These are phyloP conservation scores for Fraxinus anomala DNA, from an alignment of 257 asterid species.

Conservation along the genomic window DNA sequence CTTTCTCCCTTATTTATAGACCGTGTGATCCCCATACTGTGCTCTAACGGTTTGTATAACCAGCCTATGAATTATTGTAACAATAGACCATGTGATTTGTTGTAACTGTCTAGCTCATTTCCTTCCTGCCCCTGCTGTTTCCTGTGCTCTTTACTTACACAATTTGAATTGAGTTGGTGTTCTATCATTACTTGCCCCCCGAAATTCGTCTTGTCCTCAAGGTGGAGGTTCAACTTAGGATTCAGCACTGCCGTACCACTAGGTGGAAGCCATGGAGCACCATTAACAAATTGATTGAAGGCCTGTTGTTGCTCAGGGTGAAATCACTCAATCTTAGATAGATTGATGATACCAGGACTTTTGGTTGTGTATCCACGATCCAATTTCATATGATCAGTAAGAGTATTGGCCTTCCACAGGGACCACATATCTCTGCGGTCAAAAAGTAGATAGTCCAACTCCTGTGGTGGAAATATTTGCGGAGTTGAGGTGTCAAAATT, in stretches of 20 bases:
- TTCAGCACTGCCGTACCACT: conserved; percentile 88
- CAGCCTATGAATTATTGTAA: too few species aligned
- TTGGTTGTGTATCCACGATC: conserved; percentile 96
- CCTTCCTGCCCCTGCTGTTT: too few species aligned
- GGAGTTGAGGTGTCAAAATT: conserved; percentile 79
- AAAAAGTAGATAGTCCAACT: conserved; percentile 90
- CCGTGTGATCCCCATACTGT: too few species aligned
- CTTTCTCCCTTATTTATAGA: too few species aligned
- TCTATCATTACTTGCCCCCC: too few species aligned
- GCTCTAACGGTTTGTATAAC: too few species aligned
- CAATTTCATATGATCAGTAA: conserved; percentile 86
- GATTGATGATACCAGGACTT: conserved; percentile 78
- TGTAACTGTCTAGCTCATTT: too few species aligned
- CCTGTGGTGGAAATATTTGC: conserved; percentile 85
- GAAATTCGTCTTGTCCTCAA: too few species aligned
- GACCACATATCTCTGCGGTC: conserved; percentile 63
- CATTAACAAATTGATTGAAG: conserved; percentile 60
- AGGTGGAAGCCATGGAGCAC: conserved; percentile 97
- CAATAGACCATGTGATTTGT: too few species aligned
- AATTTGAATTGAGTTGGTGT: too few species aligned
- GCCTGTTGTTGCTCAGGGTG: conserved; percentile 89
- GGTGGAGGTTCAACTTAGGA: conserved; percentile 62
- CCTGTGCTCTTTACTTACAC: too few species aligned
- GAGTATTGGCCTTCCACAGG: conserved; percentile 89
- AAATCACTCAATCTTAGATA: conserved; percentile 91